Evolutionary conservation across 148 eudicot genomes (phyloP), one percentile per base, ranked within the genome.

Genomic region (Silene latifolia): DNA sequence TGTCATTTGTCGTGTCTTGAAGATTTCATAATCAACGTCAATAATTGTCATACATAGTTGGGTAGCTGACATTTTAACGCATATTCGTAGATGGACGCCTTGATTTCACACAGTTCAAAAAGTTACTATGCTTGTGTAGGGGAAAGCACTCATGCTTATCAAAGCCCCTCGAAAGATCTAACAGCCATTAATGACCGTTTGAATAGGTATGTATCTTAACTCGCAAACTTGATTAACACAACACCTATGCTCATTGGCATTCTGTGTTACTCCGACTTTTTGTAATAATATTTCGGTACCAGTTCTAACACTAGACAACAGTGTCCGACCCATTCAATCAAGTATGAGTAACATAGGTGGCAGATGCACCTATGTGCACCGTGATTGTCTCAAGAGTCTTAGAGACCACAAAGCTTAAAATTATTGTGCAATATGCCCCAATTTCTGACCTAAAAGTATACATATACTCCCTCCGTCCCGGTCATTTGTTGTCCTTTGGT

Each of bases 81-180:
- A 35, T 73, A 75, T 58, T 12, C 68, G 42, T 88, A 96, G 99
- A 92, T 88, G 98, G 99, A 96, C 74, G 91, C 91, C 58, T 76
- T 96, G 66, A 87, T 89, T 67, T 88, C 98, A 74, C 85, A 90
- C 83, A 87, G 95, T 82, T 88, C 97, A 24, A 96, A 86, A 81
- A 96, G 99, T 78, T 90, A 89, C 74, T 96, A 96, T 79, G 99
- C 99, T 63, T 96, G 99, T 82, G 99, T 96, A 74, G 99, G 99
- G 74, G 98, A 96, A 87, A 92, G 99, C 76, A 96, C 99, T n/a
- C 99, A 86, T 78, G 99, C 99, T 46, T 96, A 85, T 75, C 95
- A 92, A 80, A 96, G 99, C 91, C 99, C 99, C 73, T 96, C 99
- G 2, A 92, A 96, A 80, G 99, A 96, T 77, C 86, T 96, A 54